phyloP scores from a whole-genome alignment of 345 rosid genomes.

The Psidium friedrichsthalianum region DNA sequence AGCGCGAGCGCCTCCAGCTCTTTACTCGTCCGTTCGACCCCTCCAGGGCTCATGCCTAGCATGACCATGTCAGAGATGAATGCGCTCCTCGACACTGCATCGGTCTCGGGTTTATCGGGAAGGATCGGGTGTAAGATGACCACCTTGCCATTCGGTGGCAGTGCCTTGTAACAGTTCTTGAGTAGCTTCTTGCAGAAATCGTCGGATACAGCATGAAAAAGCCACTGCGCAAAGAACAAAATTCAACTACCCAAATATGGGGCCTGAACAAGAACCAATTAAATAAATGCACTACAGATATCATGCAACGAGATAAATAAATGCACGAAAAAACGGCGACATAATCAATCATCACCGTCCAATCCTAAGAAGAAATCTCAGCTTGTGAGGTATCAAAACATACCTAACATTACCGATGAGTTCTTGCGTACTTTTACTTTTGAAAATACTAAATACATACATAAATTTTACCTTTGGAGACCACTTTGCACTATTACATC shows the following conservation, averaged over 20 bases:
- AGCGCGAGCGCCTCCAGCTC: slow-evolving; percentile 28
- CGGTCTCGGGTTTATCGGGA: slow-evolving; percentile 11
- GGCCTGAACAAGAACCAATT: background rate
- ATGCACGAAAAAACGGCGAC: background rate
- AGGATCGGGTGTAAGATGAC: slow-evolving; percentile 27
- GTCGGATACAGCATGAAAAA: slow-evolving; percentile 32
- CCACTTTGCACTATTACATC: background rate
- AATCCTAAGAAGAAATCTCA: background rate
- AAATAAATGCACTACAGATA: no score
- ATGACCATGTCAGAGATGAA: slow-evolving; percentile 23
- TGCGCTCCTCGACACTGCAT: slow-evolving; percentile 15
- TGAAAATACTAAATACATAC: background rate
- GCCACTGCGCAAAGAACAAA: slow-evolving; percentile 12
- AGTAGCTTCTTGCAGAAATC: slow-evolving; percentile 32
- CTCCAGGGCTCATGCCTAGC: slow-evolving; percentile 24
- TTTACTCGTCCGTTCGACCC: slow-evolving; percentile 23
- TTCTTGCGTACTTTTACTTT: background rate
- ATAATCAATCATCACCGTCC: background rate
- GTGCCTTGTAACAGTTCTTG: slow-evolving; percentile 28
- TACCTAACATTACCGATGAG: no score
- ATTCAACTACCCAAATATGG: background rate
- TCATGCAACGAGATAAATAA: no score
- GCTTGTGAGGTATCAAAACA: background rate
- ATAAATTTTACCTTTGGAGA: background rate
- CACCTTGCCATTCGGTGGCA: slow-evolving; percentile 29